phyloP scores from a whole-genome alignment of 768 basidiomycete species.

The Suillus placidus region DNA sequence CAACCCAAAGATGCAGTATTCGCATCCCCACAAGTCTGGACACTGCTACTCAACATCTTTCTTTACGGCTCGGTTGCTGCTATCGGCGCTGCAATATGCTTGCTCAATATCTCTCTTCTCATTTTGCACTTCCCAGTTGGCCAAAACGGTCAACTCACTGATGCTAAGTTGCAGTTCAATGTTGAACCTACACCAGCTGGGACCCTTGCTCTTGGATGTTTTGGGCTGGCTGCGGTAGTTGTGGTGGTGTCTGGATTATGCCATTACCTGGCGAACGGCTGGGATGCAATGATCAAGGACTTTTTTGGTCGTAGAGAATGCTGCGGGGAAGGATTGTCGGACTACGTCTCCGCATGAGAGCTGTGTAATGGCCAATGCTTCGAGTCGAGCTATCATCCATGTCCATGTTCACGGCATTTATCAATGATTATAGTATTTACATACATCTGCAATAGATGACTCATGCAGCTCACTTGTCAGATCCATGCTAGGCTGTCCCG shows the following conservation, averaged over 20 bases:
- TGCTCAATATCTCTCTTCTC: conserved; percentile 13
- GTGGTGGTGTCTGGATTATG: background rate
- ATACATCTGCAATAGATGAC: background rate
- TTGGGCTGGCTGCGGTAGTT: background rate
- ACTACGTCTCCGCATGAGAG: conserved; percentile 7
- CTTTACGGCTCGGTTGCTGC: conserved; percentile 12
- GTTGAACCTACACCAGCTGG: conserved; percentile 13
- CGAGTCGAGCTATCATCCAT: background rate
- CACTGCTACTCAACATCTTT: conserved; percentile 15
- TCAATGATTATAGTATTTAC: background rate
- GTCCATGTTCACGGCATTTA: background rate
- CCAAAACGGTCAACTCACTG: conserved; percentile 3
- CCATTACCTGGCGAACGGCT: conserved; percentile 3
- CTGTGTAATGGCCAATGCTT: background rate
- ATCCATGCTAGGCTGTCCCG: background rate
- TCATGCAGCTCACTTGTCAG: background rate
- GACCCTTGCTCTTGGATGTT: conserved; percentile 8
- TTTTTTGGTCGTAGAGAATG: conserved; percentile 4
- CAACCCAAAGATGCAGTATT: conserved; percentile 24
- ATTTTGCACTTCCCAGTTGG: conserved; percentile 7
- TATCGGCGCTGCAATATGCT: conserved; percentile 11
- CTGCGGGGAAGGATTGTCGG: background rate
- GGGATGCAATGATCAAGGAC: conserved; percentile 9
- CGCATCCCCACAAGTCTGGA: conserved; percentile 29
- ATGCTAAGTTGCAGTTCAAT: conserved; percentile 6